These are phyloP conservation scores for Neonectria ditissima DNA, from an alignment of 2,329 filamentous ascomycete genomes.

Conservation along the genomic window DNA sequence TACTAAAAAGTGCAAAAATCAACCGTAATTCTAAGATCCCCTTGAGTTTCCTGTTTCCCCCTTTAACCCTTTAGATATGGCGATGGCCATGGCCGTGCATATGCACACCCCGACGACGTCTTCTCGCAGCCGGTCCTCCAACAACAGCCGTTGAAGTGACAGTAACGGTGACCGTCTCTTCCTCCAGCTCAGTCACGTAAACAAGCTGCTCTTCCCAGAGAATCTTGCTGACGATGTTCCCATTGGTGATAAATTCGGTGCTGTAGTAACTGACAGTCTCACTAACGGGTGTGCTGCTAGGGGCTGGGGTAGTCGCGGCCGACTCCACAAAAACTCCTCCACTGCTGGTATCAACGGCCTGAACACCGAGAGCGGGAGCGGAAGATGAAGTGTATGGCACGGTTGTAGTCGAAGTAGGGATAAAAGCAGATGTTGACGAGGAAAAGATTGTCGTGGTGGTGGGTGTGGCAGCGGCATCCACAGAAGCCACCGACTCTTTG, in stretches of 20 bases:
- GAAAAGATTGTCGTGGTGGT: slow-evolving; percentile 18
- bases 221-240: slow-evolving; percentile 65
- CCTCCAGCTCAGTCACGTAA: slow-evolving; percentile 61
- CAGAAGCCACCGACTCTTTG: slow-evolving; percentile 47
- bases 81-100: slow-evolving; percentile 52
- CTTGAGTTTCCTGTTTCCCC: slow-evolving; percentile 20
- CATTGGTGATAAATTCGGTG: slow-evolving; percentile 66
- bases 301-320: slow-evolving; percentile 43
- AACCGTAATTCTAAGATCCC: slow-evolving; percentile 32
- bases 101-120: slow-evolving; percentile 49
- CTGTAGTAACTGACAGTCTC: slow-evolving; percentile 56
- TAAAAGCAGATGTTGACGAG: background rate
- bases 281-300: slow-evolving; percentile 42
- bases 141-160: slow-evolving; percentile 47
- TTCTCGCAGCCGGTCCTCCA: slow-evolving; percentile 32
- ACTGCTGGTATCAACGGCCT: slow-evolving; percentile 25
- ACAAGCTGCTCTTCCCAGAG: slow-evolving; percentile 67
- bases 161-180: slow-evolving; percentile 56
- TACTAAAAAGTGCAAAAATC: slow-evolving; percentile 37
- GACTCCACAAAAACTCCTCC: slow-evolving; percentile 30
- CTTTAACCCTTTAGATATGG: slow-evolving; percentile 40
- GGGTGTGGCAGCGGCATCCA: slow-evolving; percentile 32
- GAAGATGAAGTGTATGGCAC: slow-evolving; percentile 18
- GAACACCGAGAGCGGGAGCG: slow-evolving; percentile 24
- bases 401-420: slow-evolving; percentile 24